Evolutionary conservation across 805 yeast species (phyloP), one percentile per base, ranked within the genome.

Genomic region (Diddensiella santjacobensis): DNA sequence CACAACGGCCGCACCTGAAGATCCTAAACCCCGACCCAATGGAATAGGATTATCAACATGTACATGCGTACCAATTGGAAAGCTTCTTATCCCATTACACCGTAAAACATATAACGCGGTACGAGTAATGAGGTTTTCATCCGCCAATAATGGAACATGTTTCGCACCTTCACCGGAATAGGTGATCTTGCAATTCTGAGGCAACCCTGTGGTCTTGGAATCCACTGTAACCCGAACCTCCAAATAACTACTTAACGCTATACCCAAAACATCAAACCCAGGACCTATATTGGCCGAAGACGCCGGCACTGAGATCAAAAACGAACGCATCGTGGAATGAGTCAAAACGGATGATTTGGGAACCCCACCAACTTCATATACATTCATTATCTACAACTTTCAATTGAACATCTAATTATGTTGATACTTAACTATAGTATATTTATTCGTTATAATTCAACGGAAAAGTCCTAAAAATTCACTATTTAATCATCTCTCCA

Each of bases 201-300:
- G 81, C 18, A 20, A 13, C 15, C 45, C 51, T 5, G 42, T 24
- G n/a, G 39, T 15, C 8, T 63, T 64, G 3, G 76, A 72, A 63
- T 88, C 93, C 37, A 87, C 71, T 6, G 71, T 67, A 24, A 89
- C 96, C 2, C 74, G 71, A 49, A 93, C 72, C 45, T 83, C 84
- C 48, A 93, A 72, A 61, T 71, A 88, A 43, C 89, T 70, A 53
- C 84, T 77, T 55, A 93, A 74, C 40, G 96, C 96, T 36, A 93
- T 83, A 20, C 99, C 99, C 44, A 93, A 71, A 4, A 93, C 99
- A 67, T 93, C 99, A 63, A 91, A 93, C 1, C 99, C 99, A 6
- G 99, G 99, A 5, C 99, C 99, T 45, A 93, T 91, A 61, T 93
- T 93, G 61, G 99, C 99, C 43, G 96, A 86, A 3, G 98, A 90